These are phyloP conservation scores for Pythium rhizo-oryzae DNA, from an alignment of 352 stramenopile species.

Conservation along the genomic window DNA sequence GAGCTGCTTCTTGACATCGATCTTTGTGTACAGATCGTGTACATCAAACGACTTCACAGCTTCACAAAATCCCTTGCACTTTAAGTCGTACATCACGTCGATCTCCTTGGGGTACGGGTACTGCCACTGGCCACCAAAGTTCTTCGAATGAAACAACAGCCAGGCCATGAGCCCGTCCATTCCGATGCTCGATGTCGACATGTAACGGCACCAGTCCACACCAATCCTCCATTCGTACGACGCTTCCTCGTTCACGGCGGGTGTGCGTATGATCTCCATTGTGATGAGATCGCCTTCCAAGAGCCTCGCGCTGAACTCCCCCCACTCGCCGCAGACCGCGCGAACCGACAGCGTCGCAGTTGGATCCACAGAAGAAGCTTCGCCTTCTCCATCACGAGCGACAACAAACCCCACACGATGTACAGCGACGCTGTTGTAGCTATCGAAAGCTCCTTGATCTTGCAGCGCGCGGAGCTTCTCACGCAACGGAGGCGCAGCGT, in stretches of 20 bases:
- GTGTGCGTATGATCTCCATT: slow-evolving; percentile 35
- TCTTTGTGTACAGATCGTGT: slow-evolving; percentile 61
- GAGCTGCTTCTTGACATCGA: slow-evolving; percentile 45
- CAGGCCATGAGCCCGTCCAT: slow-evolving; percentile 52
- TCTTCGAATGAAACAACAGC: slow-evolving; percentile 39
- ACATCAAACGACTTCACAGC: slow-evolving; percentile 37
- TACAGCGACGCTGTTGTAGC: neutral
- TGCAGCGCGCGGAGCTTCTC: slow-evolving; percentile 14
- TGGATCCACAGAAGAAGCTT: neutral
- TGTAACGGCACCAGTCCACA: slow-evolving; percentile 45
- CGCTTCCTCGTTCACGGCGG: neutral
- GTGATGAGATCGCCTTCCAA: slow-evolving; percentile 31
- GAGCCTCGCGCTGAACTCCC: slow-evolving; percentile 2
- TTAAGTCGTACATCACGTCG: slow-evolving; percentile 44
- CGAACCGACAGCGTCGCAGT: neutral
- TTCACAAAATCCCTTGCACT: slow-evolving; percentile 3
- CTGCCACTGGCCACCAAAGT: slow-evolving; percentile 26
- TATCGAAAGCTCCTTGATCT: neutral
- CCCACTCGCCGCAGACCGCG: slow-evolving; percentile 34
- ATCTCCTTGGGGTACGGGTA: slow-evolving; percentile 62
- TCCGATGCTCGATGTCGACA: slow-evolving; percentile 12
- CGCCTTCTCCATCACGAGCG: neutral
- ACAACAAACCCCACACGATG: slow-evolving; percentile 13
- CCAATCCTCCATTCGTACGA: slow-evolving; percentile 34
- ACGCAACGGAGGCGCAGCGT: neutral